phyloP scores from a whole-genome alignment of 345 rosid genomes.

The Populus pruinosa region DNA sequence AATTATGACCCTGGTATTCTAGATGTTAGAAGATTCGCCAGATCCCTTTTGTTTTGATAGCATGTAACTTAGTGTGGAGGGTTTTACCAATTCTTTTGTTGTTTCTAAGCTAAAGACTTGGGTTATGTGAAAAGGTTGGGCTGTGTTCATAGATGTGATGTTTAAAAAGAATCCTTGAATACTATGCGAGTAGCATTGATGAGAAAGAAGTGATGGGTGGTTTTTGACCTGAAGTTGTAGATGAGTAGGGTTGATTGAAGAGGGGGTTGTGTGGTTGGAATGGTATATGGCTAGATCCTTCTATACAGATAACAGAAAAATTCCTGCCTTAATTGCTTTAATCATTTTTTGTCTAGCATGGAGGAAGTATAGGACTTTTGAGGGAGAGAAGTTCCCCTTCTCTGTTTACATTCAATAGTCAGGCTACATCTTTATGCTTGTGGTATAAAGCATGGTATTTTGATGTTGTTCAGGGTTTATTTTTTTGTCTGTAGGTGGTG shows the following conservation, averaged over 20 bases:
- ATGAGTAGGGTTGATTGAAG: not conserved
- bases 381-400: not conserved
- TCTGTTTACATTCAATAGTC: not conserved
- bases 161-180: not conserved
- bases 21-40: not conserved
- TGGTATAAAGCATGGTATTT: not conserved
- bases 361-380: too few relatives aligned
- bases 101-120: not conserved
- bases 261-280: not conserved
- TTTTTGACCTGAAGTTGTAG: not conserved
- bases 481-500: not conserved
- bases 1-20: not conserved
- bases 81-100: not conserved
- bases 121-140: not conserved
- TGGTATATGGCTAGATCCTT: not conserved
- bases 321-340: not conserved
- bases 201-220: not conserved
- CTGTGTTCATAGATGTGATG: not conserved
- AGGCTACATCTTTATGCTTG: not conserved
- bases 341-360: not conserved
- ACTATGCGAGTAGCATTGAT: not conserved
- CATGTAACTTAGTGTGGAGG: not conserved
- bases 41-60: not conserved
- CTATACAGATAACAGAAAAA: not conserved
- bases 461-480: not conserved